These are phyloP conservation scores for Parietichytrium sp. DNA, from an alignment of 108 stramenopile genomes.

Conservation along the genomic window DNA sequence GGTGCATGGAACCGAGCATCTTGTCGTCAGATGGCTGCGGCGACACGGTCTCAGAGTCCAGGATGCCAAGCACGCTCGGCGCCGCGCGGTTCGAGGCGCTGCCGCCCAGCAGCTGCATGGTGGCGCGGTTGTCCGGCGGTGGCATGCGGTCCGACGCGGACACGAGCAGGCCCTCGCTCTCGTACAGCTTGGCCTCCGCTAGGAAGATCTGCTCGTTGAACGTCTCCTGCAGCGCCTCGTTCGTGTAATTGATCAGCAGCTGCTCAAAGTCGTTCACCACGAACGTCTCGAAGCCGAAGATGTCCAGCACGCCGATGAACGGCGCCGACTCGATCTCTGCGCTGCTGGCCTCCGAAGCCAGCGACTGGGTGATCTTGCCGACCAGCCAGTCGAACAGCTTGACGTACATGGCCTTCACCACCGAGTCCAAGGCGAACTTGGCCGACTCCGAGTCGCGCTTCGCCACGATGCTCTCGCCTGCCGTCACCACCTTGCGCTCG, in stretches of 20 bases:
- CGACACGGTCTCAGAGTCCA: background rate
- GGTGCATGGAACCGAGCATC: background rate
- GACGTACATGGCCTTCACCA: conserved; percentile 49
- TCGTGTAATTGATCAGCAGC: conserved; percentile 51
- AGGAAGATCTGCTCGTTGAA: conserved; percentile 27
- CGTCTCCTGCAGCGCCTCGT: conserved; percentile 47
- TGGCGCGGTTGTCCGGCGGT: background rate
- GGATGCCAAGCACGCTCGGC: background rate
- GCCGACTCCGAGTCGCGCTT: conserved; percentile 8
- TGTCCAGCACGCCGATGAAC: conserved; percentile 50
- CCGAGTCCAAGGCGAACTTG: conserved; percentile 58
- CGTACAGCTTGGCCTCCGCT: conserved; percentile 24
- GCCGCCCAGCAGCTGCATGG: conserved; percentile 13
- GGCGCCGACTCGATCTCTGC: conserved; percentile 50
- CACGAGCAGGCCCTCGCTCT: background rate
- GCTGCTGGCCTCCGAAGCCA: conserved; percentile 47
- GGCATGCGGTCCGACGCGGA: background rate
- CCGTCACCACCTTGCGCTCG: conserved; percentile 62
- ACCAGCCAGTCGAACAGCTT: conserved; percentile 52
- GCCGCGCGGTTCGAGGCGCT: background rate
- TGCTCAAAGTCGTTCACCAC: conserved; percentile 43
- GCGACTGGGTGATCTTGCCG: conserved; percentile 8
- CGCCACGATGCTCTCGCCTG: conserved; percentile 1
- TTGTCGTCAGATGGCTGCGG: conserved; percentile 39
- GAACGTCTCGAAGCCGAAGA: conserved; percentile 48